Percentiles rank a stretch among this genome's conserved stretches.
Evolutionary conservation across 176 grass and related monocot genomes (phyloP).

Genomic region (Aegilops sharonensis): DNA sequence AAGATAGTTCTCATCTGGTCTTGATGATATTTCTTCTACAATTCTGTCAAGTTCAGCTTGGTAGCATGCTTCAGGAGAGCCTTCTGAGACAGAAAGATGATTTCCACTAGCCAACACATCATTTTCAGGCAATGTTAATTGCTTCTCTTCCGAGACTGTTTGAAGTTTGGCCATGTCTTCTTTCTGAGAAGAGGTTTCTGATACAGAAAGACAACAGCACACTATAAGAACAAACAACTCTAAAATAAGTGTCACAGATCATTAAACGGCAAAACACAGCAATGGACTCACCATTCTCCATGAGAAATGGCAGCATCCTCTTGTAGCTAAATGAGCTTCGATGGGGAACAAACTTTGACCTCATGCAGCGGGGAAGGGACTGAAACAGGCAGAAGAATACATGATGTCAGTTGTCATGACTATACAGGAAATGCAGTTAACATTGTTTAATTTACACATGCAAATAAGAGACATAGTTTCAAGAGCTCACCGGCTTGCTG

Average conservation of each 20-base stretch:
- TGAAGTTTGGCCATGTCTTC: conserved; percentile 22
- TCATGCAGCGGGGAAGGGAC: conserved; percentile 38
- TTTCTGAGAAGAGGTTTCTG: conserved; percentile 37
- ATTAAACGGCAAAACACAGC: neutral
- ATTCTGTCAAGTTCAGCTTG: neutral
- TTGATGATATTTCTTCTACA: conserved; percentile 9
- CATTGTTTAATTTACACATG: neutral
- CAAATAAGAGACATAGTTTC: neutral
- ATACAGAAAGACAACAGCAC: conserved; percentile 19
- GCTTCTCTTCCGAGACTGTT: conserved; percentile 15
- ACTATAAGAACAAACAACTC: conserved; percentile 22
- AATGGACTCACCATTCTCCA: conserved; percentile 52
- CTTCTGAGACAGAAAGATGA: neutral
- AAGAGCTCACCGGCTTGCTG: conserved; percentile 31
- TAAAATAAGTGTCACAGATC: neutral
- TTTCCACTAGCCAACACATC: neutral
- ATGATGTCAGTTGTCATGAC: neutral
- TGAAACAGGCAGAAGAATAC: conserved; percentile 32
- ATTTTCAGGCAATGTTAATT: neutral
- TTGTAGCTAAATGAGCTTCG: conserved; percentile 77
- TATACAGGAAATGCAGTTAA: neutral
- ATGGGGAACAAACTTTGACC: conserved; percentile 56
- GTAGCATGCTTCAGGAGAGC: neutral
- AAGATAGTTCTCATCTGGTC: neutral
- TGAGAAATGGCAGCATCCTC: conserved; percentile 88